phyloP scores from a whole-genome alignment of 2,329 filamentous ascomycete genomes.

The Penicillium occitanis region DNA sequence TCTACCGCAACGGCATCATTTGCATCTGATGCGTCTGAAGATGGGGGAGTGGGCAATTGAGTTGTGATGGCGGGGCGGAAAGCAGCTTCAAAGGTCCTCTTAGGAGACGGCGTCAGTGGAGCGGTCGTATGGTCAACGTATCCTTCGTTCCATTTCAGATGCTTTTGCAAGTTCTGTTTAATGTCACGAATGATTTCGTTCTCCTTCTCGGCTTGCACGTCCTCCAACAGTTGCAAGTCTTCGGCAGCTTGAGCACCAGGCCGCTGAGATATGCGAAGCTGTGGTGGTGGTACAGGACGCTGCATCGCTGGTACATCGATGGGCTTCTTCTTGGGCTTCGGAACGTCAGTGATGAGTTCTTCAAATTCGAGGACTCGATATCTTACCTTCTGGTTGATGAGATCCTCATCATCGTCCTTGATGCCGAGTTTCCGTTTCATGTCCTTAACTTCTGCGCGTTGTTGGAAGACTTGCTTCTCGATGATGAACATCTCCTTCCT shows the following conservation, averaged over 20 bases:
- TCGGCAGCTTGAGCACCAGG: conserved; percentile 73
- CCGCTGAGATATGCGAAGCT: conserved; percentile 68
- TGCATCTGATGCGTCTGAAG: conserved; percentile 49
- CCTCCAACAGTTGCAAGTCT: conserved; percentile 74
- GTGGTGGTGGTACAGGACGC: conserved; percentile 60
- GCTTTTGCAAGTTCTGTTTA: conserved; percentile 81
- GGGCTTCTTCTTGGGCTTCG: conserved; percentile 70
- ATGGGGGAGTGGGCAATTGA: conserved; percentile 58
- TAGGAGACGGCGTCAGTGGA: conserved; percentile 75
- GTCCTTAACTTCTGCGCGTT: conserved; percentile 78
- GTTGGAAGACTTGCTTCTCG: conserved; percentile 78
- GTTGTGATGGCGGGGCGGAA: conserved; percentile 69
- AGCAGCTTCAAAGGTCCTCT: conserved; percentile 60
- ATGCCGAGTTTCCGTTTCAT: conserved; percentile 85
- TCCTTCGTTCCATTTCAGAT: conserved; percentile 86
- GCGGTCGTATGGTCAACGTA: conserved; percentile 85
- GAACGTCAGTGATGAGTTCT: conserved; percentile 42
- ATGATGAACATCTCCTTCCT: conserved; percentile 74
- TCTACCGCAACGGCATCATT: conserved; percentile 39
- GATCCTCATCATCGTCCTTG: conserved; percentile 89
- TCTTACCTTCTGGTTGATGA: conserved; percentile 88
- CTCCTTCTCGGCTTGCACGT: conserved; percentile 77
- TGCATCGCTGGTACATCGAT: conserved; percentile 61
- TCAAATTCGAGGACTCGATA: conserved; percentile 29
- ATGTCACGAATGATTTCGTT: conserved; percentile 79